phyloP scores from a whole-genome alignment of 805 yeast genomes.

The Candida lessepsii region DNA sequence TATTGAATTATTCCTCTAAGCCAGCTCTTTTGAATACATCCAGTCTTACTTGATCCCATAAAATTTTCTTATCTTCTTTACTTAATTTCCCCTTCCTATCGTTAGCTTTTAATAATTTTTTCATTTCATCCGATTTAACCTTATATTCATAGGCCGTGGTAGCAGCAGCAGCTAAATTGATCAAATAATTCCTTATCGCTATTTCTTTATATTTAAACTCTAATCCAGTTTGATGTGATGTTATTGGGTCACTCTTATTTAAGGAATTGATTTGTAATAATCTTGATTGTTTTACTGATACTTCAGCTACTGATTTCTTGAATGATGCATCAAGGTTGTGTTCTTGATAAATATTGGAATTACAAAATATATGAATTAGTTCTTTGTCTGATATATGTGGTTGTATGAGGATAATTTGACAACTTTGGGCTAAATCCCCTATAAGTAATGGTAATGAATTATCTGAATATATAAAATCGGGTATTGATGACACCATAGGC shows the following conservation, averaged over 20 bases:
- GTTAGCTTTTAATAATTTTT: conserved; percentile 23
- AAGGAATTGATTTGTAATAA: conserved; percentile 38
- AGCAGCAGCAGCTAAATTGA: conserved; percentile 55
- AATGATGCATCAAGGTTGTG: conserved; percentile 45
- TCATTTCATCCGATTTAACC: conserved; percentile 34
- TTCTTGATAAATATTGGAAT: conserved; percentile 47
- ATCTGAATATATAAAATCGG: conserved; percentile 33
- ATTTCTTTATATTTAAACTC: conserved; percentile 41
- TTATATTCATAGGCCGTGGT: conserved; percentile 53
- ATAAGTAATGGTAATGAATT: conserved; percentile 38
- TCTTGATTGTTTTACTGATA: conserved; percentile 48
- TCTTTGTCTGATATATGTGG: conserved; percentile 44
- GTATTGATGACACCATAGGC: conserved; percentile 38
- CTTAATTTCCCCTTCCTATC: conserved; percentile 33
- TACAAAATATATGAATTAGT: conserved; percentile 38
- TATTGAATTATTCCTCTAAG: conserved; percentile 19
- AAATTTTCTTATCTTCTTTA: conserved; percentile 39
- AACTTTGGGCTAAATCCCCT: conserved; percentile 41
- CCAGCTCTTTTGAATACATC: conserved; percentile 51
- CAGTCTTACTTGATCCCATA: conserved; percentile 52
- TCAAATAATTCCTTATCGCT: conserved; percentile 48
- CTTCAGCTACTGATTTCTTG: conserved; percentile 47
- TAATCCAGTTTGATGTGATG: conserved; percentile 29
- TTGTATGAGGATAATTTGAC: conserved; percentile 39
- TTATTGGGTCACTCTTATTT: conserved; percentile 25